phyloP scores from a whole-genome alignment of 192 early-diverging fungal genomes.

The Lunasporangiospora selenospora region DNA sequence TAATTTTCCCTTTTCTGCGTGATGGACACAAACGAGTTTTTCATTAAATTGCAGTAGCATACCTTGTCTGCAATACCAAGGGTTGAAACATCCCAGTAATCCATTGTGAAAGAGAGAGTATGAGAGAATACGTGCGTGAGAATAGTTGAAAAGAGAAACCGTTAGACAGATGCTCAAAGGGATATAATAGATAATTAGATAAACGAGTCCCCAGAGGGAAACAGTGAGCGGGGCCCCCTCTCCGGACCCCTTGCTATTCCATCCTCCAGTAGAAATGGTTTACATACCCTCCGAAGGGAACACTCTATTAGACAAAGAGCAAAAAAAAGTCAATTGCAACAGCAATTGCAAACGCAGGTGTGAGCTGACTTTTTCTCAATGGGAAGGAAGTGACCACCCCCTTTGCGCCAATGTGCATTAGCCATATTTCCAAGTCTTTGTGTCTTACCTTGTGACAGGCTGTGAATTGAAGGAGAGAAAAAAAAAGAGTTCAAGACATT shows the following conservation, averaged over 20 bases:
- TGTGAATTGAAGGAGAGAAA: neutral
- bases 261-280: neutral
- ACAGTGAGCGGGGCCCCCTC: no score
- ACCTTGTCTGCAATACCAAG: neutral
- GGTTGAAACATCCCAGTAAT: neutral
- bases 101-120: neutral
- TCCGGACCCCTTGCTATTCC: no score
- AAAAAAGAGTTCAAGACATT: neutral
- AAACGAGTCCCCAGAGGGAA: neutral
- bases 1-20: no score
- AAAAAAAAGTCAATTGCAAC: no score
- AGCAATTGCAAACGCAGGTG: no score
- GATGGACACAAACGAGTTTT: no score
- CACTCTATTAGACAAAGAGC: slow-evolving; percentile 11
- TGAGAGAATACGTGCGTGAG: neutral
- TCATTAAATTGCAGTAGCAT: no score
- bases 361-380: no score
- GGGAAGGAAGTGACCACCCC: no score
- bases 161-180: neutral
- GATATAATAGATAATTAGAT: neutral
- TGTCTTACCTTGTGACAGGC: slow-evolving; percentile 47
- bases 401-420: no score
- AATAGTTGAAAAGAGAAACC: neutral
- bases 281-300: slow-evolving; percentile 42
- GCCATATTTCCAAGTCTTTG: no score